A percentile compares a stretch with the other conserved stretches of the same genome.
These are phyloP conservation scores for Monosporascus sp. DNA, from an alignment of 2,329 filamentous ascomycete genomes.

Conservation along the genomic window DNA sequence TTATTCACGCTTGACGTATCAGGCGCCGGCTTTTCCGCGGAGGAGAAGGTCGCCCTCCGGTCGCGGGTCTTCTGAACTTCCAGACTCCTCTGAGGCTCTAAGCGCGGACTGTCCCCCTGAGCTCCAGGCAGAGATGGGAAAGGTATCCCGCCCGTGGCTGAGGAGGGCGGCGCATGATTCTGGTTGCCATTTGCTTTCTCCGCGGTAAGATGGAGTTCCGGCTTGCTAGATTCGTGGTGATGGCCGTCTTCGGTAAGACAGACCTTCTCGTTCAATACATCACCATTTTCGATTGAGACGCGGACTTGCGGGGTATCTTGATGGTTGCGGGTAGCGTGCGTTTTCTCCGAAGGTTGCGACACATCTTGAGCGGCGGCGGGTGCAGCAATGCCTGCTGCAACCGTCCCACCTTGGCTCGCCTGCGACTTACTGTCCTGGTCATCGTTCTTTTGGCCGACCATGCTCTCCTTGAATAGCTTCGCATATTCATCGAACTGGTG, in stretches of 20 bases:
- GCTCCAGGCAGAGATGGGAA: constrained; percentile 43
- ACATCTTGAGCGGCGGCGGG: constrained; percentile 20
- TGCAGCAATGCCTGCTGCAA: constrained; percentile 18
- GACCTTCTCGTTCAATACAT: constrained; percentile 17
- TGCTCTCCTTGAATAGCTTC: constrained; percentile 67
- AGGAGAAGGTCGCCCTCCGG: constrained; percentile 53
- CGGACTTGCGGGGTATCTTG: constrained; percentile 14
- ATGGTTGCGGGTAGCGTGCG: constrained; percentile 6
- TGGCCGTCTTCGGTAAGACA: constrained; percentile 9
- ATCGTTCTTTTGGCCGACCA: constrained; percentile 52
- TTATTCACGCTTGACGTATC: constrained; percentile 28
- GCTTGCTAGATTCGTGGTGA: constrained; percentile 10
- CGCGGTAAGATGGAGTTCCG: constrained; percentile 10
- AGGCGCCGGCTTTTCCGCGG: constrained; percentile 41
- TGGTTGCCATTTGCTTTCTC: constrained; percentile 15
- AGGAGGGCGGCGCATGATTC: constrained; percentile 33
- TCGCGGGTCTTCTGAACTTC: constrained; percentile 34
- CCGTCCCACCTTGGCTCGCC: constrained; percentile 17
- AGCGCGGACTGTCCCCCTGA: constrained; percentile 17
- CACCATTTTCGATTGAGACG: constrained; percentile 10
- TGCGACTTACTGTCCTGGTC: constrained; percentile 43
- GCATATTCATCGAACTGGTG: constrained; percentile 75
- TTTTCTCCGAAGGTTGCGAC: constrained; percentile 18
- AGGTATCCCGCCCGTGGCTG: constrained; percentile 36
- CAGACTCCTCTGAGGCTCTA: constrained; percentile 15